Base-by-base conservation (phyloP, 495 filamentous ascomycete species). In the Patellaria atrata region DNA sequence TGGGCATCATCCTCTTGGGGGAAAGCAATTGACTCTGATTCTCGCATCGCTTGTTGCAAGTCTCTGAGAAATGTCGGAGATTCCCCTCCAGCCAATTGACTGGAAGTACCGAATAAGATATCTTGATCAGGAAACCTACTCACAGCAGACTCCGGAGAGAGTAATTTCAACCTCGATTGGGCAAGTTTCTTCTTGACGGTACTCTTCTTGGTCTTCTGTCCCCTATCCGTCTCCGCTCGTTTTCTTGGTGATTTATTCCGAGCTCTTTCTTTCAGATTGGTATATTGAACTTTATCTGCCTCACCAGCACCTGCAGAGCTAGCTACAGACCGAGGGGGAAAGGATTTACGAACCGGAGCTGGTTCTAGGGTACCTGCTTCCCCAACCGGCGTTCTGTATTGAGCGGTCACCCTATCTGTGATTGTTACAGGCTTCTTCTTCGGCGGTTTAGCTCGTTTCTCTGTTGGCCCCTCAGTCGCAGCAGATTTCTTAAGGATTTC, bases 21-120 rank as follows among this genome's bases (percentile, higher is more conserved):
- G 1, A 47, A 23, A 9, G 13, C 27, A 31, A 44, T 27, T 11
- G 35, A 21, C 30, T 61, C 58, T 0, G 82, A 87, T 32, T 65
- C 62, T 37, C 61, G 62, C 38, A 87, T 75, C 12, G 80, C 79
- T 45, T 67, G 55, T 37, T 86, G 81, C 22, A 79, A 59, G 31
- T 86, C 70, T 32, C 69, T 64, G 3, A 85, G 58, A 4, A 73
- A 64, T 2, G 65, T 63, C 2, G 81, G 78, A 0, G 82, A 82
- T 31, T 84, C 74, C 23, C 82, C 78, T 34, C 65, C 63, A 30
- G 79, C 79, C 12, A 96, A 59, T 53, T 96, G 87, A 55, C 86
- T 94, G 12, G 79, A 91, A 1, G 84, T 94, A 11, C 86, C 87
- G 54, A 96, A 96, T 2, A 94, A 57, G 41, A 93, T 76, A 41